A percentile compares a stretch with the other conserved stretches of the same genome.
phyloP scores from a whole-genome alignment of 139 green algal genomes.

The Tetraselmis striata region DNA sequence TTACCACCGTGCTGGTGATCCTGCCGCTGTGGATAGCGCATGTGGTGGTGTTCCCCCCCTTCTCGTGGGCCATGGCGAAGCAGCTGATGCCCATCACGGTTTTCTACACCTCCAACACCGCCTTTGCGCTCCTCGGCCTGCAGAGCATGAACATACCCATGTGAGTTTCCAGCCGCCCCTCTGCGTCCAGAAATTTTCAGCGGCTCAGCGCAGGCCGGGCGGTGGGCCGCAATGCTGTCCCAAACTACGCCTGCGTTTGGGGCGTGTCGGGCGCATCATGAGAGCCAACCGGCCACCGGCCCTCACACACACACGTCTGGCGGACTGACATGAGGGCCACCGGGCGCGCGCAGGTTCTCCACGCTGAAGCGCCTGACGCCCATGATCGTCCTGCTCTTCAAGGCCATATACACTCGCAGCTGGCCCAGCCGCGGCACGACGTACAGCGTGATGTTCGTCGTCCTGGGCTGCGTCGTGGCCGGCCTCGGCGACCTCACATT shows the following conservation, averaged over 20 bases:
- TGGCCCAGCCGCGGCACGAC: slow-evolving; percentile 24
- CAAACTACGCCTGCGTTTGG: no score
- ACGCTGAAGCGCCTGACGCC: slow-evolving; percentile 56
- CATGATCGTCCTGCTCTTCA: slow-evolving; percentile 40
- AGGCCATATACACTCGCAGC: slow-evolving; percentile 16
- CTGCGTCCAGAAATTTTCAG: no score
- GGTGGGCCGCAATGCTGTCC: no score
- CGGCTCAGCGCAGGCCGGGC: no score
- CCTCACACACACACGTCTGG: not conserved
- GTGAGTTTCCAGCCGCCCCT: not conserved
- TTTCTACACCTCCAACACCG: slow-evolving; percentile 41
- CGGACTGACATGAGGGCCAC: not conserved
- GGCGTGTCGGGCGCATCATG: not conserved
- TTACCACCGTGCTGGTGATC: slow-evolving; percentile 18
- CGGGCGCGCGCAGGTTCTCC: slow-evolving; percentile 36
- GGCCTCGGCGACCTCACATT: slow-evolving; percentile 56
- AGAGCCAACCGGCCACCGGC: not conserved
- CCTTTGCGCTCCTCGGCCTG: slow-evolving; percentile 42
- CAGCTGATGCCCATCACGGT: slow-evolving; percentile 25
- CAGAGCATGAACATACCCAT: slow-evolving; percentile 34
- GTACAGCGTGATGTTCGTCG: slow-evolving; percentile 37
- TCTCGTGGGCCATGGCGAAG: slow-evolving; percentile 4
- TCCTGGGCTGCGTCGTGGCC: slow-evolving; percentile 50
- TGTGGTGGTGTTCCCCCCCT: not conserved
- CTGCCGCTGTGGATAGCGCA: slow-evolving; percentile 5